phyloP scores from a whole-genome alignment of 495 filamentous ascomycete genomes.

The Cladorrhinum samala region DNA sequence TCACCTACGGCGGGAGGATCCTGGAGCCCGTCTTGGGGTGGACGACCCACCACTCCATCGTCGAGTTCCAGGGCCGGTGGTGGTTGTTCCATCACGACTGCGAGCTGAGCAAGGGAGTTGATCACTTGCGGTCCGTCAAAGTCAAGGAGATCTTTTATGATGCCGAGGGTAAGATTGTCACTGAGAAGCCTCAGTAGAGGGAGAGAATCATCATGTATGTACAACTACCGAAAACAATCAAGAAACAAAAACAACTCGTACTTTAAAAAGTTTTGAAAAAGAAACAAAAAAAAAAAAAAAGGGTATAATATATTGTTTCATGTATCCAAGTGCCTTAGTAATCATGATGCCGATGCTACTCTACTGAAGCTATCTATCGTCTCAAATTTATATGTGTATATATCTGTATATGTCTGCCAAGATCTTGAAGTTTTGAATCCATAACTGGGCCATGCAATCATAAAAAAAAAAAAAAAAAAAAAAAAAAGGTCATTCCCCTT shows the following conservation, averaged over 20 bases:
- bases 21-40: conserved; percentile 70
- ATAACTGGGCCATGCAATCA: not conserved
- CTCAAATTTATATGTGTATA: not conserved
- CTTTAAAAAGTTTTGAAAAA: no score
- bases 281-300: not conserved
- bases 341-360: no score
- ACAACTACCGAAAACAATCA: no score
- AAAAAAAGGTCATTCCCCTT: not conserved
- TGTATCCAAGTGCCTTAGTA: no score
- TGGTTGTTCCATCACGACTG: conserved; percentile 71
- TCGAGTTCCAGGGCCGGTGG: conserved; percentile 62
- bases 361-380: not conserved
- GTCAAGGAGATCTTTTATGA: conserved; percentile 68
- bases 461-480: not conserved
- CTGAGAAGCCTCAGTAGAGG: conserved; percentile 30
- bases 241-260: no score
- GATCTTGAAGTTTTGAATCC: no score
- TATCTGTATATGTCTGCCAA: not conserved
- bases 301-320: no score
- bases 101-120: conserved; percentile 52
- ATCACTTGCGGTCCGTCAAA: conserved; percentile 64
- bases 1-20: conserved; percentile 62
- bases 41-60: conserved; percentile 77
- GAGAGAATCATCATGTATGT: no score
- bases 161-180: conserved; percentile 51